Percentiles rank a stretch among this genome's conserved stretches.
These are phyloP conservation scores for Auricularia cornea DNA, from an alignment of 768 basidiomycete species.

Conservation along the genomic window DNA sequence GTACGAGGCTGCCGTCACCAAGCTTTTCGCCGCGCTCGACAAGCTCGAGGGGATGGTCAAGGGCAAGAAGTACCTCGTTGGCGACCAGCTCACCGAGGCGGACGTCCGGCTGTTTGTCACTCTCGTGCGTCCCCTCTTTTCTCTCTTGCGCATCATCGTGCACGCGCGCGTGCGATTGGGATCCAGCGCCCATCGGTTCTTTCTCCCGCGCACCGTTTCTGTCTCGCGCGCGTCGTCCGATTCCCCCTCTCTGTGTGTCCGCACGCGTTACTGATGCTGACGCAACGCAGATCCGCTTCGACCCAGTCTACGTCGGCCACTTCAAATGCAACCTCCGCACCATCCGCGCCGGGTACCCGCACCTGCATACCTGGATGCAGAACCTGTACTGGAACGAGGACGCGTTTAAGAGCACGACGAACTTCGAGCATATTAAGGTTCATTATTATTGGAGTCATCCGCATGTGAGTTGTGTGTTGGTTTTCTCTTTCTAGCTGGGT, in stretches of 20 bases:
- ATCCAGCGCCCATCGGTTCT: too few species aligned
- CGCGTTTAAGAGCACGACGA: conserved; percentile 79
- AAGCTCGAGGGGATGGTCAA: conserved; percentile 30
- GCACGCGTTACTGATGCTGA: not conserved
- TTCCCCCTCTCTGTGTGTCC: too few species aligned
- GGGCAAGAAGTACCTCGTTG: conserved; percentile 34
- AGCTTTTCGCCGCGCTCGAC: conserved; percentile 30
- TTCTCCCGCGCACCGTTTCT: too few species aligned
- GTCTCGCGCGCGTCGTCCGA: too few species aligned
- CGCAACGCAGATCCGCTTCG: conserved; percentile 21
- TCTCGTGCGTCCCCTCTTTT: conserved; percentile 12
- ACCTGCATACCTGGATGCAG: conserved; percentile 56
- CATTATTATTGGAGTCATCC: conserved; percentile 55
- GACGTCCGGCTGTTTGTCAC: conserved; percentile 34
- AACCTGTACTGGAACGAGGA: conserved; percentile 86
- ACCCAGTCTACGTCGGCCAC: conserved; percentile 34
- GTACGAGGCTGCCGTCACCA: conserved; percentile 31
- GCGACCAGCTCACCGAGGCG: conserved; percentile 27
- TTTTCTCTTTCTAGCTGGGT: too few species aligned
- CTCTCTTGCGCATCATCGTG: not conserved
- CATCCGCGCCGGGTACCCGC: conserved; percentile 35
- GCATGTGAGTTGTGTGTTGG: conserved; percentile 18
- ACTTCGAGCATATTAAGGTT: conserved; percentile 83
- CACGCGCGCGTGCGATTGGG: not conserved
- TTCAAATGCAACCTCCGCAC: conserved; percentile 36